Conservation (phyloP, 192 early-diverging fungal species). For the Funneliformis mosseae region DNA sequence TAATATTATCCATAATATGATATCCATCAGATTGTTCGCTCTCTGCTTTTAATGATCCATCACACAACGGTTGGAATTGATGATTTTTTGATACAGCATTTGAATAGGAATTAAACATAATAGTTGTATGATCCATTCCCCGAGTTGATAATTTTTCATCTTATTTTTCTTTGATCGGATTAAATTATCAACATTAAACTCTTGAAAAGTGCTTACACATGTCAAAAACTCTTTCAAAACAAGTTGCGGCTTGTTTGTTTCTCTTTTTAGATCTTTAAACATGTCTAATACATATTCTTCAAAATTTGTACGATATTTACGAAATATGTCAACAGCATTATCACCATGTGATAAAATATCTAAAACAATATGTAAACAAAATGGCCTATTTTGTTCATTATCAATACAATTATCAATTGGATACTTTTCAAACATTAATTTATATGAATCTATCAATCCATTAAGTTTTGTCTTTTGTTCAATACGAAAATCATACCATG, state of each 20-base stretch:
- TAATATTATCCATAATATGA: not conserved
- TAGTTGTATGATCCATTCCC: slow-evolving; percentile 8
- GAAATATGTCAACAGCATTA: not conserved
- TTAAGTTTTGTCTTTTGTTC: slow-evolving; percentile 20
- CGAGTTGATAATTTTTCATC: not conserved
- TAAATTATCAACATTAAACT: not conserved
- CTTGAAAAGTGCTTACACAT: not conserved
- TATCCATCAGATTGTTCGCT: not conserved
- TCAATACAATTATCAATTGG: not conserved
- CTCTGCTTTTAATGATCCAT: slow-evolving; percentile 8
- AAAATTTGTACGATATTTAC: not conserved
- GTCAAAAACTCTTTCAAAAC: not conserved
- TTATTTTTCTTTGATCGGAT: not conserved
- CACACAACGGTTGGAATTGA: not conserved
- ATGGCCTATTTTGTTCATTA: not conserved
- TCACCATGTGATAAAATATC: not conserved
- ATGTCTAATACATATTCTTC: not conserved
- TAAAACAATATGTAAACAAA: not conserved
- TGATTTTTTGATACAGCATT: slow-evolving; percentile 30
- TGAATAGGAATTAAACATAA: slow-evolving; percentile 10
- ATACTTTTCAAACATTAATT: slow-evolving; percentile 16
- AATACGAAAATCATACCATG: slow-evolving; percentile 4
- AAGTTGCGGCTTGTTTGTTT: not conserved
- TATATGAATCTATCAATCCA: slow-evolving; percentile 9
- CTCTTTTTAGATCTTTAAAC: not conserved